Evolutionary conservation across 2,329 filamentous ascomycete genomes (phyloP), one percentile per base, ranked within the genome.

Genomic region (Neopestalotiopsis rosae): DNA sequence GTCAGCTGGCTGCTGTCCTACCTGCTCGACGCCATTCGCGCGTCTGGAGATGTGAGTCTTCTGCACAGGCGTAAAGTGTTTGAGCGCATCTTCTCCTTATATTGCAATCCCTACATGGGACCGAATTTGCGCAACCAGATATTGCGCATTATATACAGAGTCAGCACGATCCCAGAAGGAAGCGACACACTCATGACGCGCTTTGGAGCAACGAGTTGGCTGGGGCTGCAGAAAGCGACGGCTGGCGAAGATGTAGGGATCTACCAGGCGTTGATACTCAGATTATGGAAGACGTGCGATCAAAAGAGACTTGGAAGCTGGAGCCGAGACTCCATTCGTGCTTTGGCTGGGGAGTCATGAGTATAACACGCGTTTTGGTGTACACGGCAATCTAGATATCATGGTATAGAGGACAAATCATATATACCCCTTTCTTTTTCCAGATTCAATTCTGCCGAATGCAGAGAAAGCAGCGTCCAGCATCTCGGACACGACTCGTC

Each of bases 81-180:
- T 59, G 87, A 89, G 77, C 83, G 85, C 1, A 80, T 85, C 2
- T 79, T 88, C 24, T 79, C 80, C 5, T 71, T 79, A 28, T 68
- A 75, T 0, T 67, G 76, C 64, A 75, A 76, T 45, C 76, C 73
- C 13, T 80, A 75, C 74, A 75, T 73, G 68, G 68, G 76, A 17
- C 70, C 69, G 5, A 72, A 70, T 45, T 73, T 79, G 9, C 73
- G 76, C 34, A 74, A 68, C 0, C 75, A 76, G 66, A 69, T 78
- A 12, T 67, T 77, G 45, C 71, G 76, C 49, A 72, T 77, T 30
- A 42, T 79, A 7, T 78, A 78, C 30, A 69, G 77, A 49, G 71
- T 74, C 17, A 74, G 74, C 12, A 70, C 67, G 24, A 76, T 79
- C 14, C 67, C 71, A 17, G 77, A 76, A n/a, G 78, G 77, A 5